Conservation (phyloP, 2,329 filamentous ascomycete species). For the Pochonia chlamydosporia region DNA sequence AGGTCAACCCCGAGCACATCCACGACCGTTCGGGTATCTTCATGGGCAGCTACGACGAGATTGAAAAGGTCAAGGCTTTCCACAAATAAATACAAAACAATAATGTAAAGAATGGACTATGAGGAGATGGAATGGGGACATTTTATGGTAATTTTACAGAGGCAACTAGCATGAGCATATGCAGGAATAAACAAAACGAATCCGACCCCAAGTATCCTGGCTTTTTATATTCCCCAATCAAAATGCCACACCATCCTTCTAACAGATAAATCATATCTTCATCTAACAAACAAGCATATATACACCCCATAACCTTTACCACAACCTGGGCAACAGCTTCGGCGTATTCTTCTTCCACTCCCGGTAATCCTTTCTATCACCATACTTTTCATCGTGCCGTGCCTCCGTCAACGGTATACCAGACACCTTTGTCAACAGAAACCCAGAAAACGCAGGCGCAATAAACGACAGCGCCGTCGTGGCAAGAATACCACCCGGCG, state of each 20-base stretch:
- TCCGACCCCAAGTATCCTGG: too few species aligned
- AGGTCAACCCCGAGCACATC: conserved; percentile 83
- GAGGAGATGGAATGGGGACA: neutral
- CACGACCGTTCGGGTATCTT: conserved; percentile 96
- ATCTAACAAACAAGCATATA: too few species aligned
- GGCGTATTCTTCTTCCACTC: conserved; percentile 63
- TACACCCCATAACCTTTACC: conserved; percentile 14
- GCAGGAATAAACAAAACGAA: neutral
- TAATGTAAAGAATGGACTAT: conserved; percentile 12
- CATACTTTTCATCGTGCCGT: conserved; percentile 63
- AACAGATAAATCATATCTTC: too few species aligned
- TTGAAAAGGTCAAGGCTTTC: conserved; percentile 88
- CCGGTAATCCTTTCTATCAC: conserved; percentile 58
- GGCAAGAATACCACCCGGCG: conserved; percentile 22
- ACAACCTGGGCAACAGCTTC: conserved; percentile 58
- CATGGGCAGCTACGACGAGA: conserved; percentile 88
- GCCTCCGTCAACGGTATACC: conserved; percentile 61
- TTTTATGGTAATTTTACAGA: neutral
- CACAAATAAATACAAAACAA: conserved; percentile 45
- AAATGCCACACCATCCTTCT: too few species aligned
- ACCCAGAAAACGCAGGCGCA: conserved; percentile 59
- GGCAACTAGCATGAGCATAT: neutral
- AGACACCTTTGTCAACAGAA: conserved; percentile 57
- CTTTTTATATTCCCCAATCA: too few species aligned
- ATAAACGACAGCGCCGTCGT: conserved; percentile 41